Conservation (phyloP, 2,329 filamentous ascomycete species). For the Phaeosphaeria sp. region DNA sequence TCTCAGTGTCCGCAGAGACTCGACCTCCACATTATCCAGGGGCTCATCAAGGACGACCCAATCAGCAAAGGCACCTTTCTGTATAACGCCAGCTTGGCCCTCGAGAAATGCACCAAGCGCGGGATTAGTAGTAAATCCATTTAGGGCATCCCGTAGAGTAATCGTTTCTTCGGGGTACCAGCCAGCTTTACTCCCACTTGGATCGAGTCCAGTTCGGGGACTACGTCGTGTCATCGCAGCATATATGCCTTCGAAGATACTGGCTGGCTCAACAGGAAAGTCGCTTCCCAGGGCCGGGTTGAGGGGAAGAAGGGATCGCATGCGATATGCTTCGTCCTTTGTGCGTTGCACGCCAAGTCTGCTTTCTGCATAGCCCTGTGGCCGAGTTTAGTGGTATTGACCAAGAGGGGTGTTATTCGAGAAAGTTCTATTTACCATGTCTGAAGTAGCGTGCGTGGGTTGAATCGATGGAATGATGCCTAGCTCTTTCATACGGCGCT, state of each 20-base stretch:
- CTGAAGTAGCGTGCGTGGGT: slow-evolving; percentile 74
- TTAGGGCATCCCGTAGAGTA: slow-evolving; percentile 64
- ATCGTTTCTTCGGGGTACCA: slow-evolving; percentile 69
- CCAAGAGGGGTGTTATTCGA: no score
- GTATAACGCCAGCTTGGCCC: slow-evolving; percentile 65
- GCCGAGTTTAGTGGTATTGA: neutral
- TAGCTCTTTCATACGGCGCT: slow-evolving; percentile 63
- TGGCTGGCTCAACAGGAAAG: slow-evolving; percentile 74
- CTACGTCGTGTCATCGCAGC: slow-evolving; percentile 69
- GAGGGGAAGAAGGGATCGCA: slow-evolving; percentile 65
- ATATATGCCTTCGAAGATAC: slow-evolving; percentile 73
- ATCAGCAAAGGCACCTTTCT: slow-evolving; percentile 68
- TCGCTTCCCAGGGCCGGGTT: slow-evolving; percentile 70
- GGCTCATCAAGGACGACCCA: slow-evolving; percentile 73
- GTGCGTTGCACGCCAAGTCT: slow-evolving; percentile 66
- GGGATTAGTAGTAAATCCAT: slow-evolving; percentile 67
- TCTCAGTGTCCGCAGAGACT: slow-evolving; percentile 59
- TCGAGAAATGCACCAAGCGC: slow-evolving; percentile 68
- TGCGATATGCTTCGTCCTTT: slow-evolving; percentile 67
- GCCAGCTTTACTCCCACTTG: slow-evolving; percentile 56
- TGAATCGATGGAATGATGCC: slow-evolving; percentile 74
- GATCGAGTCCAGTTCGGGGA: slow-evolving; percentile 56
- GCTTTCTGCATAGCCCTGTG: slow-evolving; percentile 61
- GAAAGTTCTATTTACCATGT: slow-evolving; percentile 57
- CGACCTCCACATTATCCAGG: slow-evolving; percentile 58